Conservation (phyloP, 768 basidiomycete genomes). For the Lactarius hatsudake region DNA sequence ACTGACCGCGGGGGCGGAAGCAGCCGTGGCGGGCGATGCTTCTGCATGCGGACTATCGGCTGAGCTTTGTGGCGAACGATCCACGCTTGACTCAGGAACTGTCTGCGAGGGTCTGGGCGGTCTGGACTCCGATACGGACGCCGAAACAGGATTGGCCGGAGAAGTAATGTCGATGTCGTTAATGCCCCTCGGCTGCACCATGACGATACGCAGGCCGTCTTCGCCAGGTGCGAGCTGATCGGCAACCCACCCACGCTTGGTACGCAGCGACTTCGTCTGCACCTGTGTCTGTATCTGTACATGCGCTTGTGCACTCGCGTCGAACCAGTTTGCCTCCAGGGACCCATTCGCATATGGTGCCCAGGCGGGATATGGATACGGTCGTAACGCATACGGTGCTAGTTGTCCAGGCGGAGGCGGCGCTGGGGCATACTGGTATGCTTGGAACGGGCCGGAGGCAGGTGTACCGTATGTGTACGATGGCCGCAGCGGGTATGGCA, state of each 20-base stretch:
- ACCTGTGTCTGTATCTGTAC: conserved; percentile 1
- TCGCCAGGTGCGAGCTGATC: conserved; percentile 1
- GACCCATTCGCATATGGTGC: conserved; percentile 15
- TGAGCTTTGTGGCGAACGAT: neutral
- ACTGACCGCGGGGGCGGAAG: conserved; percentile 10
- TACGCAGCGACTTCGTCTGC: conserved; percentile 7
- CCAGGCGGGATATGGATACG: conserved; percentile 28
- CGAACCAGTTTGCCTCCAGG: conserved; percentile 11
- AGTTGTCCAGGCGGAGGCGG: conserved; percentile 17
- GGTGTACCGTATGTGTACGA: conserved; percentile 19
- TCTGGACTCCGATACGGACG: neutral
- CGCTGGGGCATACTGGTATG: conserved; percentile 11
- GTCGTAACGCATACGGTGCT: conserved; percentile 20
- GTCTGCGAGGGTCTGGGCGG: neutral
- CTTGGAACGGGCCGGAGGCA: conserved; percentile 2
- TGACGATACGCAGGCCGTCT: conserved; percentile 16
- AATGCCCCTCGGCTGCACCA: conserved; percentile 18
- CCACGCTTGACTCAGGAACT: neutral
- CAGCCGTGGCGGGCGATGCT: neutral
- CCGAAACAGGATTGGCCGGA: neutral
- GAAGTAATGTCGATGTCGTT: neutral
- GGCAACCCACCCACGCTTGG: conserved; percentile 8
- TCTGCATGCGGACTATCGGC: neutral
- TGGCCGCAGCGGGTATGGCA: conserved; percentile 28
- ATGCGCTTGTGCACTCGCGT: conserved; percentile 11